These are phyloP conservation scores for Eragrostis curvula DNA, from an alignment of 176 grass and related monocot genomes.

Conservation along the genomic window DNA sequence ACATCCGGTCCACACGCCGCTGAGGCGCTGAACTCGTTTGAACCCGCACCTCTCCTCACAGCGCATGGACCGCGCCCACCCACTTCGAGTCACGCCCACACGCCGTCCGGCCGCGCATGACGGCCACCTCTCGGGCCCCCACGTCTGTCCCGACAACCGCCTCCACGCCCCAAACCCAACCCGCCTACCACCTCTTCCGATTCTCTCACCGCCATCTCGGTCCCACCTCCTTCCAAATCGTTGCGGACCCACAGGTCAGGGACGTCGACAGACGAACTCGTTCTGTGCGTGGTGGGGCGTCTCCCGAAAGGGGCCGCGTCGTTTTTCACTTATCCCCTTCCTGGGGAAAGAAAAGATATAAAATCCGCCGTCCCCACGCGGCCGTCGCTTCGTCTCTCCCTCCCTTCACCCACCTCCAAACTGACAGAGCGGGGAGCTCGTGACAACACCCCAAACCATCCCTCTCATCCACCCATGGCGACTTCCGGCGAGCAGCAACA, in stretches of 20 bases:
- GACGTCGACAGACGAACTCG: rapidly evolving
- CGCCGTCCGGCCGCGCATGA: conserved; percentile 18
- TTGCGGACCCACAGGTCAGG: not conserved
- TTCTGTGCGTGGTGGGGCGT: too few relatives aligned
- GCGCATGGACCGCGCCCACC: not conserved
- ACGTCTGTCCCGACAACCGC: not conserved
- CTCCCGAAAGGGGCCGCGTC: conserved; percentile 16
- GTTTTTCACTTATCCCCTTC: not conserved
- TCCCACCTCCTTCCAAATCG: rapidly evolving
- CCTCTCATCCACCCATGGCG: conserved; percentile 26
- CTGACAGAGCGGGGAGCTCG: not conserved
- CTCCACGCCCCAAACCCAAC: not conserved
- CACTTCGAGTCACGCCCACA: not conserved
- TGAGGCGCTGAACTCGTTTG: too few relatives aligned
- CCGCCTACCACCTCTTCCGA: rapidly evolving
- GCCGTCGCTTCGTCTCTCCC: not conserved
- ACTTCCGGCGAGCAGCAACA: conserved; percentile 29
- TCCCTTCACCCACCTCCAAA: not conserved
- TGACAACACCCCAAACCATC: not conserved
- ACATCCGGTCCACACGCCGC: not conserved
- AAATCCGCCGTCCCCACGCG: conserved; percentile 30
- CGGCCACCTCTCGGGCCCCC: not conserved
- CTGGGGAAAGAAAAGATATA: not conserved
- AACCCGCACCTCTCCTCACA: rapidly evolving
- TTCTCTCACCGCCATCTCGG: rapidly evolving